These are phyloP conservation scores for Diplotaxis tenuifolia DNA, from an alignment of 345 rosid species.

Conservation along the genomic window DNA sequence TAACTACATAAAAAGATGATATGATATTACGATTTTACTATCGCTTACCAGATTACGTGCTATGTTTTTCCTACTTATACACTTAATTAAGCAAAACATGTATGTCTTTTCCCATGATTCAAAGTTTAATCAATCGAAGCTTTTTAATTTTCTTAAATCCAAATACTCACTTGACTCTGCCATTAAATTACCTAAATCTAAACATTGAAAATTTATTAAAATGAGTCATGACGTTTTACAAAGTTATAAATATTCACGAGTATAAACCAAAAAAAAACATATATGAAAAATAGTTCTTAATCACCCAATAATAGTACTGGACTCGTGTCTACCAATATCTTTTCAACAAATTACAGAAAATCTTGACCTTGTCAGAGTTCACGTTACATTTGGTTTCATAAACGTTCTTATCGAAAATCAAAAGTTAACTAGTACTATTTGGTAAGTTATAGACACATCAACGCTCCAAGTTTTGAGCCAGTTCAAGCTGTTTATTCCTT, in stretches of 20 bases:
- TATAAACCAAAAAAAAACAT: conserved; percentile 9
- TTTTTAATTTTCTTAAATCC: not conserved
- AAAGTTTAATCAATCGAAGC: conserved; percentile 3
- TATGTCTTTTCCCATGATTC: conserved; percentile 23
- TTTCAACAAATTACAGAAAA: not conserved
- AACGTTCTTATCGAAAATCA: conserved; percentile 18
- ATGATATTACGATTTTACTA: not conserved
- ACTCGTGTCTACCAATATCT: not conserved
- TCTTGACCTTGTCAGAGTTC: not conserved
- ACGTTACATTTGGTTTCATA: not conserved
- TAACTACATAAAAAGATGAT: not conserved
- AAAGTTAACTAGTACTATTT: not conserved
- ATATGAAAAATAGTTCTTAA: conserved; percentile 12
- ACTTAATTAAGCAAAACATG: not conserved
- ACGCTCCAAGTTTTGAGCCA: not conserved
- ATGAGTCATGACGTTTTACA: conserved; percentile 29
- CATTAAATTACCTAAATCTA: not conserved
- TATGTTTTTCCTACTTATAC: not conserved
- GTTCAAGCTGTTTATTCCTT: conserved; percentile 13
- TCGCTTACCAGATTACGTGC: not conserved
- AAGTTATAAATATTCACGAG: conserved; percentile 1
- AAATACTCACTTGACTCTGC: not conserved
- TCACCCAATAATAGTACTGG: not conserved
- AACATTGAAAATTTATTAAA: not conserved
- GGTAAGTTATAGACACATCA: not conserved